These are phyloP conservation scores for Talaromyces atroroseus DNA, from an alignment of 2,329 filamentous ascomycete species.

Conservation along the genomic window DNA sequence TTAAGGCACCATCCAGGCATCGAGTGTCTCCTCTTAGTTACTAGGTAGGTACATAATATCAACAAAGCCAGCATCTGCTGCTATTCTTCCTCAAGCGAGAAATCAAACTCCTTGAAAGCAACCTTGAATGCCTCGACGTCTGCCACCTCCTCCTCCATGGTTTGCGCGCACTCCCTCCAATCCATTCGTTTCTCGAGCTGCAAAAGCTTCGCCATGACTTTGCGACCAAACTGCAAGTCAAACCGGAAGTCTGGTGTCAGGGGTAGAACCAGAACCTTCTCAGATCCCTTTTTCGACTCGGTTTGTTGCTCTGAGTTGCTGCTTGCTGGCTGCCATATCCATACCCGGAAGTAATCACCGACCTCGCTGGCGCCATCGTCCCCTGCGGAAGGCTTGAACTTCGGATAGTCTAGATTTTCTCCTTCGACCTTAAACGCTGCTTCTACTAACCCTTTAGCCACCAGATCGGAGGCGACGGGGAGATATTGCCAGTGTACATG, in stretches of 20 bases:
- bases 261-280: conserved; percentile 65
- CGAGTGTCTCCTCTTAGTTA: not conserved
- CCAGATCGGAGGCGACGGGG: conserved; percentile 63
- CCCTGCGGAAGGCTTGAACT: conserved; percentile 40
- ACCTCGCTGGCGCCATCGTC: conserved; percentile 39
- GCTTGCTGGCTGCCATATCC: conserved; percentile 62
- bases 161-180: conserved; percentile 82
- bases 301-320: conserved; percentile 5
- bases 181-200: conserved; percentile 69
- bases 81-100: conserved; percentile 50
- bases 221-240: conserved; percentile 83
- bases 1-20: not conserved
- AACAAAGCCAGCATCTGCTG: not conserved
- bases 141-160: conserved; percentile 67
- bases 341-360: conserved; percentile 70
- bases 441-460: conserved; percentile 71
- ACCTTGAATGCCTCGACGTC: conserved; percentile 76
- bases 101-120: conserved; percentile 82
- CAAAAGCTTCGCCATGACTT: conserved; percentile 82
- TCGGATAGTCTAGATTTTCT: conserved; percentile 62
- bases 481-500: conserved; percentile 94
- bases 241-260: conserved; percentile 70
- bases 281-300: conserved; percentile 6
- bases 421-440: conserved; percentile 85
- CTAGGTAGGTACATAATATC: not conserved